Base-by-base conservation (phyloP, 805 yeast species). In the Candida arabinofermentans region DNA sequence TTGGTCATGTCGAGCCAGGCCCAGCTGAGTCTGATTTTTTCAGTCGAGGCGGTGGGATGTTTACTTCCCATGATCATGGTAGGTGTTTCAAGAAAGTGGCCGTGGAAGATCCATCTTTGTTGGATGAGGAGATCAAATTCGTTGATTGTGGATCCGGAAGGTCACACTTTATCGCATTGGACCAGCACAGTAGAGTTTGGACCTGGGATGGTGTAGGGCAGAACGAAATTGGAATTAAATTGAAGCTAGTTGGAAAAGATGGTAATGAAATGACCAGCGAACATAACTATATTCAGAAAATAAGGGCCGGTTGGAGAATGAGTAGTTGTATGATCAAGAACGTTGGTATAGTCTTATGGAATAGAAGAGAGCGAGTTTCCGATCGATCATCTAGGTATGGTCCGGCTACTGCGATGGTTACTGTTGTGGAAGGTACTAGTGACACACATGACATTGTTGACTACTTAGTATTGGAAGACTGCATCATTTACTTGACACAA, bases 231-330 rank as follows among this genome's bases (percentile, higher is more conserved):
- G 87, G 83, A 0, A 68, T 77, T 5, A 53, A 51, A 37, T 46
- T 81, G 24, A 53, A 40, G 4, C 75, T 80, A 43, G 60, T 64
- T 0, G 62, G 62, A 8, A 51, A 34, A 8, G 27, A 27, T 23
- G 43, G 42, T n/a, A 30, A 24, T 1, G 22, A 24, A 16, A 27
- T 51, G 9, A 37, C 37, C 4, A 40, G 27, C 2, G 26, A 27
- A 2, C 47, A 52, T 1, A 55, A 62, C 24, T 66, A 41, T 9
- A 67, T 75, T 9, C 42, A 67, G 22, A 74, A 72, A 47, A 70
- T 79, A 8, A 67, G 70, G 10, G 81, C 86, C 14, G 93, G 91
- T 0, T 84, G 91, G 91, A 71, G 74, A 43, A 58, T 72, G 13
- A 74, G 77, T 39, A 75, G 77, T 32, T 75, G 76, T 17, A 65